Evolutionary conservation across 106 monocot species (phyloP).

Genomic region (Dendrobium officinale): DNA sequence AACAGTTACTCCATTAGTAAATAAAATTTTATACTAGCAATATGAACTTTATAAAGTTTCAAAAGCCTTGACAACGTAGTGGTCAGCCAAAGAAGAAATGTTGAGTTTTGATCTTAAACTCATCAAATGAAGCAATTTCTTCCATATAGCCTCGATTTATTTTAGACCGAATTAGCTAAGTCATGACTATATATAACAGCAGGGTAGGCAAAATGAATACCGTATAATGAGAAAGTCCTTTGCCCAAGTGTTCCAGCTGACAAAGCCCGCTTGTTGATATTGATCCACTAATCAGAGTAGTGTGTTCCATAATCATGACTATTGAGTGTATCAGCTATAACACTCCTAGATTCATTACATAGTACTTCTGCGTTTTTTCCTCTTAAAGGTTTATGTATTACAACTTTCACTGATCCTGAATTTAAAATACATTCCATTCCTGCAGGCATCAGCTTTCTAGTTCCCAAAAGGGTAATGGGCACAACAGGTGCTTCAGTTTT

Average conservation of each 20-base stretch:
- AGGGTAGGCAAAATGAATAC: neutral
- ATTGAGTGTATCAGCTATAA: slow-evolving; percentile 59
- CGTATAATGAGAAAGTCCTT: neutral
- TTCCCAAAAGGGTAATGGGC: slow-evolving; percentile 82
- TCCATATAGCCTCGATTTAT: neutral
- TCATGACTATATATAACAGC: neutral
- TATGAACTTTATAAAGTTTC: neutral
- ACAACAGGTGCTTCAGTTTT: slow-evolving; percentile 86
- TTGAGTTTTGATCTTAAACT: neutral
- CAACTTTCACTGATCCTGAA: slow-evolving; percentile 67
- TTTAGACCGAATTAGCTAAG: neutral
- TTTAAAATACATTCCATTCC: slow-evolving; percentile 73
- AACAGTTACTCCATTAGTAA: neutral
- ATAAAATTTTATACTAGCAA: neutral
- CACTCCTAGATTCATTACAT: slow-evolving; percentile 54
- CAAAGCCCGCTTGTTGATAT: neutral
- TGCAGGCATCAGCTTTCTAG: slow-evolving; percentile 78
- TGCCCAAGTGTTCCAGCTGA: neutral
- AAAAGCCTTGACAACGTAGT: neutral
- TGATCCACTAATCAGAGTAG: slow-evolving; percentile 5
- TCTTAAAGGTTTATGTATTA: slow-evolving; percentile 77
- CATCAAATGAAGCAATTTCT: neutral
- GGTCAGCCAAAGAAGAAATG: neutral
- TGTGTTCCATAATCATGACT: slow-evolving; percentile 43
- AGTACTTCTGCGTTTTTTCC: slow-evolving; percentile 63